Conservation (phyloP, 805 yeast genomes). For the Wickerhamiella musiphila region DNA sequence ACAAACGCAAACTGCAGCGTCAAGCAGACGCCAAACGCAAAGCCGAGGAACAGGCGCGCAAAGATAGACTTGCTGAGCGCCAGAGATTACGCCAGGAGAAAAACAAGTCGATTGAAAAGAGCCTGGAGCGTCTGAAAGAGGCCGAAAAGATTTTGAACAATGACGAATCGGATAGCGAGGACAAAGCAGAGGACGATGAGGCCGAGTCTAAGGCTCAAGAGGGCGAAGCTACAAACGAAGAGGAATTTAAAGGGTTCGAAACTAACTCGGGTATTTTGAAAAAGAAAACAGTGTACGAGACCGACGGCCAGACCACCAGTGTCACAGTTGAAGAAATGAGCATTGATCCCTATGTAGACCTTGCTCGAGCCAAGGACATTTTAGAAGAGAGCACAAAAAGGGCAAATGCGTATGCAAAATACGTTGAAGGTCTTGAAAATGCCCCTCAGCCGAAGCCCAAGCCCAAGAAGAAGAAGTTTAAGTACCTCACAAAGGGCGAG, state of each 20-base stretch:
- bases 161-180: slow-evolving; percentile 14
- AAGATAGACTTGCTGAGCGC: slow-evolving; percentile 60
- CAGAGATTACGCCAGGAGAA: slow-evolving; percentile 53
- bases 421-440: slow-evolving; percentile 34
- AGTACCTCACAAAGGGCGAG: slow-evolving; percentile 71
- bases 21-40: slow-evolving; percentile 70
- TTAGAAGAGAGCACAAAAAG: slow-evolving; percentile 55
- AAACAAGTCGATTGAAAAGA: slow-evolving; percentile 44
- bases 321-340: slow-evolving; percentile 42
- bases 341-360: slow-evolving; percentile 49
- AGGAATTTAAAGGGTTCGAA: slow-evolving; percentile 28
- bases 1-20: slow-evolving; percentile 77
- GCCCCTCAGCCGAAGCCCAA: slow-evolving; percentile 12
- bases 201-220: slow-evolving; percentile 13
- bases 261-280: slow-evolving; percentile 28
- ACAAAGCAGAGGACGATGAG: slow-evolving; percentile 14
- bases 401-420: slow-evolving; percentile 70
- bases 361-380: slow-evolving; percentile 48
- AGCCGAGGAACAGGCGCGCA: slow-evolving; percentile 59
- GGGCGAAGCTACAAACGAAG: slow-evolving; percentile 17
- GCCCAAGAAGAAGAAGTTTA: slow-evolving; percentile 36
- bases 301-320: slow-evolving; percentile 31
- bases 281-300: slow-evolving; percentile 21
- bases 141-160: slow-evolving; percentile 24
- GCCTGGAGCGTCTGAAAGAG: slow-evolving; percentile 40